A percentile compares a stretch with the other conserved stretches of the same genome.
These are phyloP conservation scores for Phoenix roebelenii DNA, from an alignment of 176 grass and related monocot species.

Conservation along the genomic window DNA sequence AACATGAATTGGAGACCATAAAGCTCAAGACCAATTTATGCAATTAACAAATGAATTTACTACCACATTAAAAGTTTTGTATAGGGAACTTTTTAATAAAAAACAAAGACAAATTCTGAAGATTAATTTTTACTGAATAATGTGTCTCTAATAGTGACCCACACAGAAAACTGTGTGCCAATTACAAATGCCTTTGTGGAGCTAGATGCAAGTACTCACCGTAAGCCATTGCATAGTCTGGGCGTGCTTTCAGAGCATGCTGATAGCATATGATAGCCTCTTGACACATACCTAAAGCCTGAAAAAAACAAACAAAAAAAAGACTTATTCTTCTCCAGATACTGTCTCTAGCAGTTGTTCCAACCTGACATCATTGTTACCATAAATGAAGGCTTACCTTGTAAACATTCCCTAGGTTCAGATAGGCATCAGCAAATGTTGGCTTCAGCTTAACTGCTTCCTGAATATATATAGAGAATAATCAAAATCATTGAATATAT, in stretches of 20 bases:
- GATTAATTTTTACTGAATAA: too few species aligned
- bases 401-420: conserved; percentile 96
- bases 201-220: conserved; percentile 33
- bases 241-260: conserved; percentile 65
- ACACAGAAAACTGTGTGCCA: too few species aligned
- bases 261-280: conserved; percentile 94
- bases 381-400: conserved; percentile 50
- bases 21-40: too few species aligned
- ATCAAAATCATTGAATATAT: background rate
- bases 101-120: too few species aligned
- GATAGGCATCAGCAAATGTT: conserved; percentile 83
- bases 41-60: too few species aligned
- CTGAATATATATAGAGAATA: conserved; percentile 24
- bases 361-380: conserved; percentile 1
- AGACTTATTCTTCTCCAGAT: conserved; percentile 11
- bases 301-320: conserved; percentile 21
- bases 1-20: too few species aligned
- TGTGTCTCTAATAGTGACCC: too few species aligned
- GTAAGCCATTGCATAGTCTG: conserved; percentile 82
- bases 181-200: too few species aligned
- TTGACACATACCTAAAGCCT: conserved; percentile 86
- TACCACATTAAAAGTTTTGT: too few species aligned
- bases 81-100: too few species aligned
- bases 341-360: background rate
- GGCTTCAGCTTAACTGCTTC: conserved; percentile 98